phyloP scores from a whole-genome alignment of 768 basidiomycete species.

The Baorangia bicolor region DNA sequence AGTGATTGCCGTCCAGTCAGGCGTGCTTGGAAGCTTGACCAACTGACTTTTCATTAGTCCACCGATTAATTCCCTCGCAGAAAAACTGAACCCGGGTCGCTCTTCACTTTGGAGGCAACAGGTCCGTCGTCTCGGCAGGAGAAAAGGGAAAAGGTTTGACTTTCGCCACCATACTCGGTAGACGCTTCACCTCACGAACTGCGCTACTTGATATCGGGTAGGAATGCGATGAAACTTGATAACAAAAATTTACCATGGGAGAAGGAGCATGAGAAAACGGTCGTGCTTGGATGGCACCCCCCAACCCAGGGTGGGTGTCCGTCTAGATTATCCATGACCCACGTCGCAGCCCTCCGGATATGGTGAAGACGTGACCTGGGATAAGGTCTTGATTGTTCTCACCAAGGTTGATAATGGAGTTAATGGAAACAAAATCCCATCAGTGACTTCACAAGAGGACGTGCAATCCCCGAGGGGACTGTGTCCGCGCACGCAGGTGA shows the following conservation, averaged over 20 bases:
- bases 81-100: background rate
- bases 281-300: background rate
- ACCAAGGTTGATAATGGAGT: background rate
- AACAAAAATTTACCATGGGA: slow-evolving; percentile 3
- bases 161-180: background rate
- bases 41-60: background rate
- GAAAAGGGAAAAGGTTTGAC: background rate
- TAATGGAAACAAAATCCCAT: slow-evolving; percentile 1
- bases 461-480: background rate
- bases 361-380: background rate
- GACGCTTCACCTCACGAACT: background rate
- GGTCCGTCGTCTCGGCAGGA: background rate
- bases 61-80: background rate
- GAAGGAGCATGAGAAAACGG: background rate
- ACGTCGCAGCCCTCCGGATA: background rate
- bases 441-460: background rate
- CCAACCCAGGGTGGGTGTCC: background rate
- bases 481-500: background rate
- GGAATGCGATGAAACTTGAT: background rate
- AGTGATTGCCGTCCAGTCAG: background rate
- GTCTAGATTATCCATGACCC: background rate
- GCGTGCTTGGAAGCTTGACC: background rate
- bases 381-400: slow-evolving; percentile 4
- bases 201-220: background rate
- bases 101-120: background rate